Evolutionary conservation across 1,139 yeast genomes (phyloP).

Genomic region (Trichomonascaceae sp.): DNA sequence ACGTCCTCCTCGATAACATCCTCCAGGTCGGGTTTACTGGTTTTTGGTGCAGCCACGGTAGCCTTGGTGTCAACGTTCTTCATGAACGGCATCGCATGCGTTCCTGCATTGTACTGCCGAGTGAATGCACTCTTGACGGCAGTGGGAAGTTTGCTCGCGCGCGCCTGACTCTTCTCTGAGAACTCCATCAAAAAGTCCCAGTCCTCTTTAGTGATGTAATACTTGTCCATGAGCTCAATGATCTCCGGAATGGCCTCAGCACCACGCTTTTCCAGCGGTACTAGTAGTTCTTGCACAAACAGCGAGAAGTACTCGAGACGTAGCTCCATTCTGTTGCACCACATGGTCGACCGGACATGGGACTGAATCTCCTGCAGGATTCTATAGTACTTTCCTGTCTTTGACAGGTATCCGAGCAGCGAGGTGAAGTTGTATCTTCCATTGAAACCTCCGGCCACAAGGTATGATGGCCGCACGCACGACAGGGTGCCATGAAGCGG

Average conservation of each 20-base stretch:
- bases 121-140: constrained; percentile 77
- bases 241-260: constrained; percentile 54
- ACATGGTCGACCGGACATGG: constrained; percentile 69
- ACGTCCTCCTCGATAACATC: constrained; percentile 48
- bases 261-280: constrained; percentile 42
- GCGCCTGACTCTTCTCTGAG: constrained; percentile 24
- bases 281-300: constrained; percentile 39
- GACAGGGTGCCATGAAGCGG: constrained; percentile 90
- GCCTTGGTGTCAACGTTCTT: constrained; percentile 39
- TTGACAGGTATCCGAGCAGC: constrained; percentile 89
- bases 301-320: constrained; percentile 68
- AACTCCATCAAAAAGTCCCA: constrained; percentile 81
- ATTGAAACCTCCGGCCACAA: constrained; percentile 57
- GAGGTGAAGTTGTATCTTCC: constrained; percentile 69
- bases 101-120: constrained; percentile 54
- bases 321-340: constrained; percentile 63
- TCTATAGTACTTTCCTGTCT: constrained; percentile 63
- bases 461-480: constrained; percentile 66
- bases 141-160: constrained; percentile 55
- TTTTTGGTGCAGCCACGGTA: constrained; percentile 24
- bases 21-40: constrained; percentile 42
- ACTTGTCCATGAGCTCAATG: constrained; percentile 62
- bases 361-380: constrained; percentile 78
- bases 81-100: constrained; percentile 83
- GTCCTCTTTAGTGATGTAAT: constrained; percentile 78